Evolutionary conservation across 2,329 filamentous ascomycete genomes (phyloP), one percentile per base, ranked within the genome.

Genomic region (Chrysosporium keratinophilum): DNA sequence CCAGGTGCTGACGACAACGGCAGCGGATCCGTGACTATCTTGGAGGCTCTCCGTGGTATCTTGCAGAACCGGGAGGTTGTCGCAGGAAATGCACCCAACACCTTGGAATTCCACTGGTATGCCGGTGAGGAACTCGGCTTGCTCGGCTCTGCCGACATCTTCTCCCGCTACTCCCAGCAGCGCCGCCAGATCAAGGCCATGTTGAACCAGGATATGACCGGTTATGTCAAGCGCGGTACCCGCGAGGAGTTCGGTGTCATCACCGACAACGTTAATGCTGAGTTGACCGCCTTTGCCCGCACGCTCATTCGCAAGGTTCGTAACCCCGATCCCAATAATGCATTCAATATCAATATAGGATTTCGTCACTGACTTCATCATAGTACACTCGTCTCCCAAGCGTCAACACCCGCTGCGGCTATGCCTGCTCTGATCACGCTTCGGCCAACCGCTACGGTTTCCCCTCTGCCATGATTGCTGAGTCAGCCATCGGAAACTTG

Each of bases 151-250:
- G 89, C 95, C 69, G 90, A 87, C 52, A 87, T 97, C 68, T 97
- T 96, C 75, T 78, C 80, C 49, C 74, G 80, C 6, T 97, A 97
- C 65, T 83, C 87, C 70, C 81, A 83, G 67, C 71, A 79, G 19
- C 78, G 79, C 33, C 80, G 84, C 23, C 82, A 91, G 60, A 78
- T 97, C 69, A 94, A 91, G 73, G 91, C 91, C 34, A 97, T 97
- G 93, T 80, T 97, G 52, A 91, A 97, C 74, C 91, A 97, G 71
- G 91, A 97, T 70, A 97, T 97, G 91, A 95, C 88, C 1, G 91
- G 91, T 15, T 96, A 85, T 67, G 79, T 89, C 4, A 86, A 93
- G 60, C 84, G 87, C 2, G 89, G 89, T 56, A 77, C 87, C 69
- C 79, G 82, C 4, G 91, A 96, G 76, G 85, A 83, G 44, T 87